phyloP scores from a whole-genome alignment of 495 filamentous ascomycete genomes.

The Xylaria nigripes region DNA sequence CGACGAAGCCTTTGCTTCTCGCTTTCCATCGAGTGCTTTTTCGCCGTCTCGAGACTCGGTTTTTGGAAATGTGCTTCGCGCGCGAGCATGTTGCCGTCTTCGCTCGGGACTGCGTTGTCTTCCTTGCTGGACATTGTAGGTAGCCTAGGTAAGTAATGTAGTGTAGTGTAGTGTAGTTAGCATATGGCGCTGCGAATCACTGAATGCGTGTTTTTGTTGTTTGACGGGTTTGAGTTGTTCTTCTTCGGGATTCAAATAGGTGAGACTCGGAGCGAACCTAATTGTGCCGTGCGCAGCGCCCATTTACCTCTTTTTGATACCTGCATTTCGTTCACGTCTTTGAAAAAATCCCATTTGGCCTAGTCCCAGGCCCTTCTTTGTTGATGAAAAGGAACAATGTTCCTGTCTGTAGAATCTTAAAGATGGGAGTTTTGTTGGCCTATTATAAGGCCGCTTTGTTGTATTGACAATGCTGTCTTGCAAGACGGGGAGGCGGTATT shows the following conservation, averaged over 20 bases:
- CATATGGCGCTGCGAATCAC: no score
- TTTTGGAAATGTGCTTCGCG: not conserved
- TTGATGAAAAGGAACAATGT: not conserved
- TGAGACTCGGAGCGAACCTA: not conserved
- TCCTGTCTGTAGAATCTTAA: no score
- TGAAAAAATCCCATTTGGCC: no score
- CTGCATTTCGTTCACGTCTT: not conserved
- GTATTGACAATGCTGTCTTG: not conserved
- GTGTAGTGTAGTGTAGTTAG: no score
- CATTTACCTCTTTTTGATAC: no score
- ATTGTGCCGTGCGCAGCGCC: no score
- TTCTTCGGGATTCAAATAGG: not conserved
- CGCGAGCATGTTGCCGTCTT: not conserved
- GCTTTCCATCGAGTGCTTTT: not conserved
- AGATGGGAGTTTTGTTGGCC: no score
- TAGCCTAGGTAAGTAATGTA: no score
- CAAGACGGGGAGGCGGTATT: no score
- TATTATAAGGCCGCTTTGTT: no score
- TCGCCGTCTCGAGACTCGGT: not conserved
- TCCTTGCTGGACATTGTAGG: not conserved
- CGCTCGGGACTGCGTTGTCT: not conserved
- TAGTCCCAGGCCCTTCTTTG: slow-evolving; percentile 1
- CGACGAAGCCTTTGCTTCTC: not conserved
- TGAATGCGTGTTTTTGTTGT: no score
- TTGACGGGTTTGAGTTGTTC: no score